Evolutionary conservation across 306 rosid genomes (phyloP), one percentile per base, ranked within the genome.

Genomic region (Mimosa bimucronata): DNA sequence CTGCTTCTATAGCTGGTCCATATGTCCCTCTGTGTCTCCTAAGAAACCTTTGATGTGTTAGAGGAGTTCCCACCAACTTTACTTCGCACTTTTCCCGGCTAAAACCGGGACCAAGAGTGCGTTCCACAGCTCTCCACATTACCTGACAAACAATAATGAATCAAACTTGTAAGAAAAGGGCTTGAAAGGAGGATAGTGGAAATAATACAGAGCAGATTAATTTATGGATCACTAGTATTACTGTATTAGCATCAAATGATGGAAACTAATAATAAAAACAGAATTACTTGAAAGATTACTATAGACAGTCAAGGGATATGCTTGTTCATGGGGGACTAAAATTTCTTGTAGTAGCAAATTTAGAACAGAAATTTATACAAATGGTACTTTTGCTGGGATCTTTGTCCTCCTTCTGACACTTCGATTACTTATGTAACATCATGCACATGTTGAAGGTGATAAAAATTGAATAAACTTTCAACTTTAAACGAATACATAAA

Each of bases 71-170:
- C 21, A 87, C 93, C 64, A 94, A 74, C 86, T 92, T 94, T 74
- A 94, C 98, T 73, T 94, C 97, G 28, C 98, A 94, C 83, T 92
- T 92, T 6, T 91, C 94, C 69, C 97, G 83, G 48, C 83, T 89
- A 83, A 94, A 94, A 38, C 97, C 93, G 19, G 81, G 31, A 10
- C 98, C 98, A 14, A 91, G 70, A 44, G 91, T 94, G 9, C 94
- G 90, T 88, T 92, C 97, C 81, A 89, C 98, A 0, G 97, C 97
- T 81, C 85, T 88, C 98, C 97, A 92, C 97, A 94, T 85, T 65
- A 92, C 87, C 91, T 90, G 62, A 64, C 62, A 53, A 46, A 38
- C 73, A 77, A 31, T 29, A 26, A 75, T 18, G 48, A 73, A 52
- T 40, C 73, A 40, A 21, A 7, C 9, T 74, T 13, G 10, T 6